These are phyloP conservation scores for Pyrenophora seminiperda DNA, from an alignment of 2,329 filamentous ascomycete genomes.

Conservation along the genomic window DNA sequence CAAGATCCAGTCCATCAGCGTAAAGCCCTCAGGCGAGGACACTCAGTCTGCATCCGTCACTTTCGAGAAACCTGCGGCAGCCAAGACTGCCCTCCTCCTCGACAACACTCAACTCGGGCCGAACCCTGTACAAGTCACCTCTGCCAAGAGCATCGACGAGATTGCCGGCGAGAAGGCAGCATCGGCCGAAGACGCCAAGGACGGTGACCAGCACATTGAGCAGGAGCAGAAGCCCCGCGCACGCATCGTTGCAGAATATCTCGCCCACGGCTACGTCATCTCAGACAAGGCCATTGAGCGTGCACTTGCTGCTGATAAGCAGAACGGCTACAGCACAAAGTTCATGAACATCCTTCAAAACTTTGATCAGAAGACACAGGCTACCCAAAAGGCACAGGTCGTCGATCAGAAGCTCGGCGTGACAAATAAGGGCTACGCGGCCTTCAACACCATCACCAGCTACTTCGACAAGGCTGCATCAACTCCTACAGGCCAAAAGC, in stretches of 20 bases:
- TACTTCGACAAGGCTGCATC: slow-evolving; percentile 95
- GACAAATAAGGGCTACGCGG: slow-evolving; percentile 70
- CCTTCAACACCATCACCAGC: slow-evolving; percentile 71
- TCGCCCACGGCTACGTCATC: slow-evolving; percentile 90
- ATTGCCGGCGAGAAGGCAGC: slow-evolving; percentile 64
- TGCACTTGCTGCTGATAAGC: slow-evolving; percentile 85
- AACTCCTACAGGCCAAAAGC: slow-evolving; percentile 85
- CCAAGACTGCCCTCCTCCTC: slow-evolving; percentile 93
- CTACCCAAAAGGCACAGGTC: slow-evolving; percentile 81
- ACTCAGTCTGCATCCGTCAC: slow-evolving; percentile 87
- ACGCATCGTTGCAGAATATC: slow-evolving; percentile 93
- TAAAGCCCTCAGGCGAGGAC: slow-evolving; percentile 67
- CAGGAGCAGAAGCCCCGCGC: slow-evolving; percentile 97
- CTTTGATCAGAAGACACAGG: slow-evolving; percentile 86
- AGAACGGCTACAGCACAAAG: slow-evolving; percentile 81
- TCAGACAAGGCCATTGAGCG: slow-evolving; percentile 77
- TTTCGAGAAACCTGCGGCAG: slow-evolving; percentile 95
- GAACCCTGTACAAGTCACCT: slow-evolving; percentile 75
- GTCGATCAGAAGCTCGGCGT: slow-evolving; percentile 86
- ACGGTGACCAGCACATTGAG: slow-evolving; percentile 71
- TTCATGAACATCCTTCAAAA: slow-evolving; percentile 78
- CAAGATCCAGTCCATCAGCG: slow-evolving; percentile 84
- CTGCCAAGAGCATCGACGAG: slow-evolving; percentile 70
- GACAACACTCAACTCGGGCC: slow-evolving; percentile 93
- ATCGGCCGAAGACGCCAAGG: slow-evolving; percentile 56